These are phyloP conservation scores for Talaromyces sp. DNA, from an alignment of 2,329 filamentous ascomycete genomes.

Conservation along the genomic window DNA sequence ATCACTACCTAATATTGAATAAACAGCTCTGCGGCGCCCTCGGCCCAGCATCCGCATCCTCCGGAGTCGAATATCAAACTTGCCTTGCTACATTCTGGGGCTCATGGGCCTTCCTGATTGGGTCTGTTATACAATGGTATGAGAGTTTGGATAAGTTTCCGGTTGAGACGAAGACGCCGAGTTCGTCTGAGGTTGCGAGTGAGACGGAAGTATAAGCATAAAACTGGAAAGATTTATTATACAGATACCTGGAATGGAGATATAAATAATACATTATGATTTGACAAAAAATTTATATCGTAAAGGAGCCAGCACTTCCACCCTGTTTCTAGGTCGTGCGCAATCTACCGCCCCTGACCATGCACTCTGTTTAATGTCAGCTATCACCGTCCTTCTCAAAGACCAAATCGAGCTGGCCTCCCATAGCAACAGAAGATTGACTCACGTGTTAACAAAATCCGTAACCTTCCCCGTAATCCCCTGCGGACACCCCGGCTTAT, in stretches of 20 bases:
- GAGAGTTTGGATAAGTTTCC: slow-evolving; percentile 51
- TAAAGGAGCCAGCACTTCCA: neutral
- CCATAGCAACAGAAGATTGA: neutral
- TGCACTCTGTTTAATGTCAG: neutral
- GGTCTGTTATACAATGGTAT: slow-evolving; percentile 51
- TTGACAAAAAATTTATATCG: neutral
- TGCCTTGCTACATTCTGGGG: slow-evolving; percentile 49
- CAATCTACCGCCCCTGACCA: slow-evolving; percentile 14
- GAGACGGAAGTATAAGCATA: neutral
- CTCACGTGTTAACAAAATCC: slow-evolving; percentile 13
- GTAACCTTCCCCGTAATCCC: slow-evolving; percentile 7
- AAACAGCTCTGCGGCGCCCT: slow-evolving; percentile 55
- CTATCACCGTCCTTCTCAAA: neutral
- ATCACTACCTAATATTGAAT: neutral
- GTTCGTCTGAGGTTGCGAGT: neutral
- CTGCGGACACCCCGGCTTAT: slow-evolving; percentile 19
- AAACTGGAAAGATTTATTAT: neutral
- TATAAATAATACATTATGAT: neutral
- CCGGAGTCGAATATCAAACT: slow-evolving; percentile 49
- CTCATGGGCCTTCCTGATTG: slow-evolving; percentile 45
- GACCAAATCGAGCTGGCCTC: too few relatives aligned
- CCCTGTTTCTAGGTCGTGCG: neutral
- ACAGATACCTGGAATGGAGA: neutral
- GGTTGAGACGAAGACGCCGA: slow-evolving; percentile 33
- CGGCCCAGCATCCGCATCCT: slow-evolving; percentile 48